phyloP scores from a whole-genome alignment of 805 yeast genomes.

The Starmerella floris region DNA sequence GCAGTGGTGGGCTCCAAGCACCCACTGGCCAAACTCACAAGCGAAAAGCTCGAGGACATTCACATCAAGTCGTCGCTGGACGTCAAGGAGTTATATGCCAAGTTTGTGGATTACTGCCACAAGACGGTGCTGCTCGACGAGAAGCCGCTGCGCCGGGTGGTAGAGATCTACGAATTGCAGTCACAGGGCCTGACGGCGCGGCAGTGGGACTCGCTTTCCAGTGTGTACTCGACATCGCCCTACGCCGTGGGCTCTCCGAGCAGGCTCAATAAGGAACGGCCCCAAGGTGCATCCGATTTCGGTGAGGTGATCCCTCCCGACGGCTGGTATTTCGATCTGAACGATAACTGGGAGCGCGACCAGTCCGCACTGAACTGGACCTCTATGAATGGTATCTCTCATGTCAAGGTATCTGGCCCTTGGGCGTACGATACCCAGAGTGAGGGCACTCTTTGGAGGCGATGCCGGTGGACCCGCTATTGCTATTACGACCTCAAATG shows the following conservation, averaged over 20 bases:
- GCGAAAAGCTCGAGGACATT: constrained; percentile 21
- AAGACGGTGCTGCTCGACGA: constrained; percentile 47
- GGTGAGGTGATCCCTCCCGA: constrained; percentile 50
- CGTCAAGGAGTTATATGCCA: background rate
- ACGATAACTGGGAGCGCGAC: constrained; percentile 56
- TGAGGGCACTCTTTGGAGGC: constrained; percentile 27
- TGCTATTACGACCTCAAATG: constrained; percentile 20
- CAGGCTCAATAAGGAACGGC: constrained; percentile 41
- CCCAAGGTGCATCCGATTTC: constrained; percentile 48
- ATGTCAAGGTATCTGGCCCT: constrained; percentile 23
- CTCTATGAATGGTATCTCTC: constrained; percentile 28
- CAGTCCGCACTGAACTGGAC: constrained; percentile 41
- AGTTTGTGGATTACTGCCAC: constrained; percentile 13
- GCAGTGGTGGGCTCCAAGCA: constrained; percentile 38
- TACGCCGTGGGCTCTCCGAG: constrained; percentile 40
- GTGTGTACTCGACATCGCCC: constrained; percentile 38
- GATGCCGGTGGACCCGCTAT: constrained; percentile 30
- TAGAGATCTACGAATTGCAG: constrained; percentile 69
- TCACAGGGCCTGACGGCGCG: constrained; percentile 46
- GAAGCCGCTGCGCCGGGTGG: constrained; percentile 47
- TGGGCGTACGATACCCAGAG: constrained; percentile 31
- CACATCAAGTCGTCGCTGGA: constrained; percentile 15
- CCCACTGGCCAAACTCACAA: constrained; percentile 36
- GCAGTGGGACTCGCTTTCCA: constrained; percentile 43
- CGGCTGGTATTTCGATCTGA: constrained; percentile 58